Percentiles rank a stretch among this genome's conserved stretches.
Evolutionary conservation across 345 rosid genomes (phyloP).

Genomic region (Eucalyptus sp.): DNA sequence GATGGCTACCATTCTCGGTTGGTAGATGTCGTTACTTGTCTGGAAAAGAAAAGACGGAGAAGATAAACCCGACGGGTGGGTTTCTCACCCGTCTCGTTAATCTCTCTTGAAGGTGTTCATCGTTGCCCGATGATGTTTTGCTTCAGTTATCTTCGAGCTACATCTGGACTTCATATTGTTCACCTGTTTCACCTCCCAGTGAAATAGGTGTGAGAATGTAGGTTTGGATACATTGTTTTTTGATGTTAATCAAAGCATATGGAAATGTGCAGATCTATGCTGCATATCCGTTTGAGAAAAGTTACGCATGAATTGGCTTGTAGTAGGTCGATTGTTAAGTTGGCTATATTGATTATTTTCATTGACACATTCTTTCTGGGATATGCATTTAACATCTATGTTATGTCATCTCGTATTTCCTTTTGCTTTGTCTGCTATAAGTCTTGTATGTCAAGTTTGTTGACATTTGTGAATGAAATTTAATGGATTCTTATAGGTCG

Average conservation of each 20-base stretch:
- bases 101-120: slow-evolving; percentile 29
- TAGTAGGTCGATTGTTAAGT: background rate
- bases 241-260: background rate
- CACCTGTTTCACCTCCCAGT: background rate
- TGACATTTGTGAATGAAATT: background rate
- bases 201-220: background rate
- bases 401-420: background rate
- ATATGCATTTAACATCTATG: background rate
- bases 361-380: background rate
- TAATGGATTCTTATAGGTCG: slow-evolving; percentile 32
- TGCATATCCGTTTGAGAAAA: background rate
- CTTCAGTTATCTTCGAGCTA: slow-evolving; percentile 23
- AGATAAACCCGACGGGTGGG: slow-evolving; percentile 18
- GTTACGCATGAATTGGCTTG: background rate
- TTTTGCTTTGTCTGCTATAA: background rate
- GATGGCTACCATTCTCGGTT: slow-evolving; percentile 9
- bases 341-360: background rate
- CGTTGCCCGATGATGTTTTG: slow-evolving; percentile 26
- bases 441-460: background rate
- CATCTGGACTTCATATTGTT: slow-evolving; percentile 36
- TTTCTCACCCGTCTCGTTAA: slow-evolving; percentile 14
- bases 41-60: slow-evolving; percentile 29
- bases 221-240: background rate
- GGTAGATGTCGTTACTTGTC: slow-evolving; percentile 34
- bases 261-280: background rate